These are phyloP conservation scores for Citrus glauca DNA, from an alignment of 345 rosid genomes.

Conservation along the genomic window DNA sequence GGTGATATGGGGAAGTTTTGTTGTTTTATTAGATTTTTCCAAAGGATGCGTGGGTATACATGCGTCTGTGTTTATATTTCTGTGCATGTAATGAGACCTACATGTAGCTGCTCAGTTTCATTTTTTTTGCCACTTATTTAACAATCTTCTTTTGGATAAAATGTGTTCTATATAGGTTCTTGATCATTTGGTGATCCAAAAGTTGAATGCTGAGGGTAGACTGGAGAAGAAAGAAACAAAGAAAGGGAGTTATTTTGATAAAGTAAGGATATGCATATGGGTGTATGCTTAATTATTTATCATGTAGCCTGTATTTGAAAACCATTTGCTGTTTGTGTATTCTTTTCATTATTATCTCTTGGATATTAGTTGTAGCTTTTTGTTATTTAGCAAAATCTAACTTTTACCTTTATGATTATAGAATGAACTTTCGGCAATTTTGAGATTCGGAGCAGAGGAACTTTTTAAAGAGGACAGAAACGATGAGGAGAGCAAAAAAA, in stretches of 20 bases:
- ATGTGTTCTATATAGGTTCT: conserved; percentile 61
- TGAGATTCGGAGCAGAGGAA: conserved; percentile 99
- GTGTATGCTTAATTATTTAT: not conserved
- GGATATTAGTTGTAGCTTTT: not conserved
- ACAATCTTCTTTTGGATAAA: not conserved
- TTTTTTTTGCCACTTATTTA: not conserved
- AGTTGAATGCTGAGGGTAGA: conserved; percentile 98
- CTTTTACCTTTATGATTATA: conserved; percentile 20
- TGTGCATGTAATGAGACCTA: not conserved
- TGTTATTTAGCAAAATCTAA: conserved; percentile 3
- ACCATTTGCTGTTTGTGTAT: not conserved
- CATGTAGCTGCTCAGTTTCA: not conserved
- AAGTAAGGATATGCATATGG: conserved; percentile 44
- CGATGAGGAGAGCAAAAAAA: conserved; percentile 95
- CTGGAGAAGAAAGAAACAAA: conserved; percentile 97
- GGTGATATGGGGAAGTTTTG: not conserved
- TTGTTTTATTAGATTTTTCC: conserved; percentile 9
- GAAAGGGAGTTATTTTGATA: conserved; percentile 86
- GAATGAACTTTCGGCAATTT: conserved; percentile 97
- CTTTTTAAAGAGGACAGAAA: conserved; percentile 93
- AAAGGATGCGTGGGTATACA: not conserved
- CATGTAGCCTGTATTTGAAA: not conserved
- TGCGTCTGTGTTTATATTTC: not conserved
- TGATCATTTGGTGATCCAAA: conserved; percentile 98
- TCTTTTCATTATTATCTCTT: not conserved